These are phyloP conservation scores for Tricladium varicosporioides DNA, from an alignment of 2,329 filamentous ascomycete genomes.

Conservation along the genomic window DNA sequence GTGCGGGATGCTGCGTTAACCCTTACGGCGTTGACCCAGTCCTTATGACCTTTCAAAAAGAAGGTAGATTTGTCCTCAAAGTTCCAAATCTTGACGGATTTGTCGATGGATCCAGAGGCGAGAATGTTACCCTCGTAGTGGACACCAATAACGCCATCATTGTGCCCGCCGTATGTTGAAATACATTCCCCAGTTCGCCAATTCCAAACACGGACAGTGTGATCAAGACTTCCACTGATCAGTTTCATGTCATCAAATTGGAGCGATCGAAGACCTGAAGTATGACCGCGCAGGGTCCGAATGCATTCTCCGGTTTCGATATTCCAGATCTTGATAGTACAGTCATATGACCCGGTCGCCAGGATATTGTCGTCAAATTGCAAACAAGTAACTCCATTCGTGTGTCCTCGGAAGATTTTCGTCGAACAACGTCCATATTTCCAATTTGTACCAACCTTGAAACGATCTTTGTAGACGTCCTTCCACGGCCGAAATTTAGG, in stretches of 20 bases:
- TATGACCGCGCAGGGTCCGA: slow-evolving; percentile 81
- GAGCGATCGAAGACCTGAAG: slow-evolving; percentile 77
- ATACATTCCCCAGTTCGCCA: slow-evolving; percentile 89
- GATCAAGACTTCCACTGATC: slow-evolving; percentile 85
- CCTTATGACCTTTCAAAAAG: slow-evolving; percentile 76
- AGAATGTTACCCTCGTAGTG: slow-evolving; percentile 84
- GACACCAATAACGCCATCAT: slow-evolving; percentile 78
- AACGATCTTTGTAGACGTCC: slow-evolving; percentile 92
- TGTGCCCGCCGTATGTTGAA: slow-evolving; percentile 76
- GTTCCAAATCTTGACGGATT: slow-evolving; percentile 89
- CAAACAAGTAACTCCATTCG: slow-evolving; percentile 73
- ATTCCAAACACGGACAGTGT: slow-evolving; percentile 91
- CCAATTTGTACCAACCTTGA: slow-evolving; percentile 96
- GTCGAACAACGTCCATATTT: slow-evolving; percentile 88
- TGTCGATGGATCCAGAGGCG: slow-evolving; percentile 86
- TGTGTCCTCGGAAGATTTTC: slow-evolving; percentile 81
- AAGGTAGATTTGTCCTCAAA: slow-evolving; percentile 81
- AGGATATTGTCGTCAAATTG: slow-evolving; percentile 84
- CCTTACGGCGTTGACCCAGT: slow-evolving; percentile 96
- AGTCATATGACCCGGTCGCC: slow-evolving; percentile 92
- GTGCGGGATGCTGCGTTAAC: slow-evolving; percentile 81
- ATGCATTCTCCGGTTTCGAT: slow-evolving; percentile 83
- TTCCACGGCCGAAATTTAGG: slow-evolving; percentile 78
- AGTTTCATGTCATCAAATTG: slow-evolving; percentile 93
- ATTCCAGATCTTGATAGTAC: slow-evolving; percentile 95